phyloP scores from a whole-genome alignment of 208 protist genomes.

The Blechomonas ayalai region DNA sequence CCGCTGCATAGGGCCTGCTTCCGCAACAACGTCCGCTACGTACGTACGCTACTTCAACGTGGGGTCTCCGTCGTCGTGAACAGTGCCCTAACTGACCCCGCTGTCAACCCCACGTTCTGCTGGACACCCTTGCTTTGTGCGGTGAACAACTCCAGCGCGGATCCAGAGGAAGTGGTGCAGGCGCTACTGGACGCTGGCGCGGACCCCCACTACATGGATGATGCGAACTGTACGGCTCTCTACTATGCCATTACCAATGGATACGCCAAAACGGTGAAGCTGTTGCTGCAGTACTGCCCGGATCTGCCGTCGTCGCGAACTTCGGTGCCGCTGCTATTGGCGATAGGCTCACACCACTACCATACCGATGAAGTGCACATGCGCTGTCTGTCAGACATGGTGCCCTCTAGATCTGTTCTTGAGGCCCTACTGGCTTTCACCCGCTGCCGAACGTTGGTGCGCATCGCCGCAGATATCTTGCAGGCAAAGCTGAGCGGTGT shows the following conservation, averaged over 20 bases:
- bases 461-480: slow-evolving; percentile 52
- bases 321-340: slow-evolving; percentile 60
- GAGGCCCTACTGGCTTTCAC: slow-evolving; percentile 35
- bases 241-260: slow-evolving; percentile 90
- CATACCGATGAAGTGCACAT: slow-evolving; percentile 60
- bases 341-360: slow-evolving; percentile 69
- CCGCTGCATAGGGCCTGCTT: slow-evolving; percentile 84
- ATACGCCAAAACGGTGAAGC: slow-evolving; percentile 44
- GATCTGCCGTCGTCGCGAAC: slow-evolving; percentile 36
- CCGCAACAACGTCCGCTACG: slow-evolving; percentile 77
- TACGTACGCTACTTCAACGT: slow-evolving; percentile 63
- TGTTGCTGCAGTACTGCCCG: slow-evolving; percentile 54
- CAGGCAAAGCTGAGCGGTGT: slow-evolving; percentile 51
- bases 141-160: slow-evolving; percentile 83
- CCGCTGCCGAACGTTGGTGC: slow-evolving; percentile 26
- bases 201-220: slow-evolving; percentile 57
- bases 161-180: slow-evolving; percentile 62
- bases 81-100: slow-evolving; percentile 44
- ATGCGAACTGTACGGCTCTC: slow-evolving; percentile 70
- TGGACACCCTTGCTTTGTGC: slow-evolving; percentile 86
- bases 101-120: slow-evolving; percentile 38
- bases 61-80: slow-evolving; percentile 78
- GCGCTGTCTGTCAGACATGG: slow-evolving; percentile 43
- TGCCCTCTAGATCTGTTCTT: slow-evolving; percentile 51
- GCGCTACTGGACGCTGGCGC: slow-evolving; percentile 62